Base-by-base conservation (phyloP, 2,329 filamentous ascomycete species). In the Fusarium tjaetaba region DNA sequence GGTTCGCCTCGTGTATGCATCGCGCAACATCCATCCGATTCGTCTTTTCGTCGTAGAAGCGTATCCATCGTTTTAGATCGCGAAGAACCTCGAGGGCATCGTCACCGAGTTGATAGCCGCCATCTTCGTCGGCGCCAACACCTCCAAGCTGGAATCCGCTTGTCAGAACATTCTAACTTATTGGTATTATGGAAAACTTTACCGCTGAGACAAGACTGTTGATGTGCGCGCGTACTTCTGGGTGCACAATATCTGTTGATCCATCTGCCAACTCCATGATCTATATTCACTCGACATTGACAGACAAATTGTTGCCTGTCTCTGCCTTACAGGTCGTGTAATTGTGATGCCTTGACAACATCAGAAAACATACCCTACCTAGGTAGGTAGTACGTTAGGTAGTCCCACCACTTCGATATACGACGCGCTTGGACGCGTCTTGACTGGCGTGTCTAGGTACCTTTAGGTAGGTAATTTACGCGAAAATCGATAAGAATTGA, bases 1-100 rank as follows among this genome's bases (percentile, higher is more conserved):
- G 83, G 79, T 98, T 98, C 49, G 95, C 93, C 82, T 98, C 95
- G 79, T 94, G 92, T 75, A 98, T 87, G 81, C 95, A 98, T 83
- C 96, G 89, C 70, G 96, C 95, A 68, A 99, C 96, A 80, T 99
- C 96, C 87, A 97, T 93, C 75, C 96, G 92, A 80, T 97, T 97
- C 73, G 92, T 91, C 81, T 97, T 97, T 80, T 97, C 94, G 82
- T 98, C 95, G 86, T 96, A 96, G 72, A 97, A 90, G 76, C 94
- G 95, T 75, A 99, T 88, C 96, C 96, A 99, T 89, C 93, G 92
- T 80, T 96, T 96, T 61, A 99, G 88, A 83, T 99, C 96, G 71
- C 96, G 95, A 65, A 99, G 87, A 79, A 95, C 96, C 65, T 96
- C 94, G 68, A 97, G 86, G 18, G 95, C 96, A 80, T 98, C 96